phyloP scores from a whole-genome alignment of 371 early-diverging fungal genomes.

The Apophysomyces elegans region DNA sequence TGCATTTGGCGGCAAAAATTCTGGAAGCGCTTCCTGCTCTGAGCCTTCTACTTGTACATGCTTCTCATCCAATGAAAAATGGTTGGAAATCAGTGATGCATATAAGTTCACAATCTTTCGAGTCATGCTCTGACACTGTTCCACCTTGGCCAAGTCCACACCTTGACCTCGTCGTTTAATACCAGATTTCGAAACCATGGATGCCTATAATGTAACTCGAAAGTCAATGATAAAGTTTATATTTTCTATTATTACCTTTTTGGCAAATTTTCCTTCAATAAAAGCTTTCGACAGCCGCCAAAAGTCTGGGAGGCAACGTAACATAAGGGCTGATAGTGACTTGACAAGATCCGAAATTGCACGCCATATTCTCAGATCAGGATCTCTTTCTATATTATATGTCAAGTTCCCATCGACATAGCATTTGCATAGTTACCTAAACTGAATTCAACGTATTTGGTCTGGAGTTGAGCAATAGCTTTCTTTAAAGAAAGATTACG shows the following conservation, averaged over 20 bases:
- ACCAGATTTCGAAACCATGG: conserved; percentile 19
- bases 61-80: conserved; percentile 52
- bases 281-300: conserved; percentile 87
- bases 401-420: not conserved
- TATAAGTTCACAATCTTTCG: conserved; percentile 72
- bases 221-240: not conserved
- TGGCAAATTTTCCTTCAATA: conserved; percentile 81
- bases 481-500: conserved; percentile 42
- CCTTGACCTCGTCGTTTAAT: conserved; percentile 45
- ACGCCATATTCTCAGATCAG: conserved; percentile 73
- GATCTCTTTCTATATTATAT: conserved; percentile 21
- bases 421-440: conserved; percentile 18
- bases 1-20: conserved; percentile 51
- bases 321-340: conserved; percentile 72
- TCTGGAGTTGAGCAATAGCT: conserved; percentile 37
- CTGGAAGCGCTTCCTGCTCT: conserved; percentile 34
- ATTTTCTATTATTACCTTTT: conserved; percentile 34
- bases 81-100: conserved; percentile 58
- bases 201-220: not conserved
- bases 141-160: conserved; percentile 72
- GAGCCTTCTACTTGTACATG: conserved; percentile 30
- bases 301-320: conserved; percentile 89
- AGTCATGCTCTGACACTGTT: conserved; percentile 82
- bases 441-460: conserved; percentile 34
- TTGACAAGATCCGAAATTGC: conserved; percentile 71